Evolutionary conservation across 371 early-diverging fungal species (phyloP), one percentile per base, ranked within the genome.

Genomic region (Circinella umbellata): DNA sequence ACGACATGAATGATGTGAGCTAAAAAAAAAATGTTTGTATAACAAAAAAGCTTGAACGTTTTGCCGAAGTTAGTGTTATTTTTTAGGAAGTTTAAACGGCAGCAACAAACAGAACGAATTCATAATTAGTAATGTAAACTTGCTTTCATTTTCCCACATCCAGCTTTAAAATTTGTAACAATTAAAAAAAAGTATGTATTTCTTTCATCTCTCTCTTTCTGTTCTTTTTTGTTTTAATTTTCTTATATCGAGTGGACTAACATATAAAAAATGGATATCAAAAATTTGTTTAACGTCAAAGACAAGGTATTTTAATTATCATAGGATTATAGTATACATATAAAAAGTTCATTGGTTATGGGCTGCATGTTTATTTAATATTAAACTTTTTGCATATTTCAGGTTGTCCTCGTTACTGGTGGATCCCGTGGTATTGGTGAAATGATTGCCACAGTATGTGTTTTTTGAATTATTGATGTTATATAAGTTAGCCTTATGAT

Each of bases 361-460:
- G 13, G 8, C 6, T 38, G 18, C 11, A 47, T 1, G 15, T 47
- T n/a, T n/a, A n/a, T n/a, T n/a, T n/a, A n/a, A n/a, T n/a, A n/a
- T n/a, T 47, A 9, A 47, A 11, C 47, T 47, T 9, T 47, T 11
- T 47, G 47, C 47, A 47, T 47, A 37, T 47, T 47, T 14, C 47
- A 46, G 47, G 63, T 96, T 4, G 96, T 94, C 17, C 86, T 97
- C 38, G 91, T 97, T 18, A 97, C 95, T n/a, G 96, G 96, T 61
- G 96, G 96, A 49, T 88, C 91, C 48, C 80, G 89, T 55, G 92
- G 91, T 27, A 82, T 88, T 53, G 91, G 91, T n/a, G 76, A 83
- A 64, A 87, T 89, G 88, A 86, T 91, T 55, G 83, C 88, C 35
- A 77, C 80, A 17, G 78, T 76, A 51, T n/a, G 51, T 51, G 51